These are phyloP conservation scores for Cladobotryum mycophilum DNA, from an alignment of 2,329 filamentous ascomycete genomes.

Conservation along the genomic window DNA sequence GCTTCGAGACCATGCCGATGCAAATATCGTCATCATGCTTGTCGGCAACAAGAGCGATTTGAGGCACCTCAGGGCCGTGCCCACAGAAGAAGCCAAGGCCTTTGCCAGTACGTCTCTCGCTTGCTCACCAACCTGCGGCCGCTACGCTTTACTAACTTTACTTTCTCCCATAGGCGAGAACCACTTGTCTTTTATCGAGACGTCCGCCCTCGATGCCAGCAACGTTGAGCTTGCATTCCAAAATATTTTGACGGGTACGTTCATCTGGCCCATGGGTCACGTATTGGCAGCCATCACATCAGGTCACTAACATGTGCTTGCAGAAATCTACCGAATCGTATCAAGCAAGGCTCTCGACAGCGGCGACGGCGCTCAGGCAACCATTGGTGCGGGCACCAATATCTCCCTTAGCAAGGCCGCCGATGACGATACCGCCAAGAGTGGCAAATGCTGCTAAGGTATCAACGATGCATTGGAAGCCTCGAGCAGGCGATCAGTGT, in stretches of 20 bases:
- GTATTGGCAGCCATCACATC: background rate
- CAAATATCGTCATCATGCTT: conserved; percentile 99
- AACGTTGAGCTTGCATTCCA: conserved; percentile 99
- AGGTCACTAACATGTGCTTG: conserved; percentile 6
- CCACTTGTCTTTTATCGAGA: conserved; percentile 98
- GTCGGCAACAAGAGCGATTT: conserved; percentile 99
- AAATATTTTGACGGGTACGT: conserved; percentile 93
- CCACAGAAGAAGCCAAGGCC: conserved; percentile 94
- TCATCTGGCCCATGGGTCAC: background rate
- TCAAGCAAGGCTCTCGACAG: conserved; percentile 95
- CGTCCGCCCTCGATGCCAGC: conserved; percentile 94
- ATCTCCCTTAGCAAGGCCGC: conserved; percentile 83
- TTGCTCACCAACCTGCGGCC: background rate
- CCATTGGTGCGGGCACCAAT: conserved; percentile 72
- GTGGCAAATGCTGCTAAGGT: conserved; percentile 72
- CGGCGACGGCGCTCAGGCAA: conserved; percentile 73
- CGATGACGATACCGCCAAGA: conserved; percentile 68
- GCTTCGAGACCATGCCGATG: conserved; percentile 93
- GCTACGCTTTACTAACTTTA: conserved; percentile 11
- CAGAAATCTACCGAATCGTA: conserved; percentile 99
- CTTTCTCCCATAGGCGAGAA: conserved; percentile 68
- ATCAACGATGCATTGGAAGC: conserved; percentile 21
- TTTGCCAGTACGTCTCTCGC: conserved; percentile 71
- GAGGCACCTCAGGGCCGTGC: conserved; percentile 92
- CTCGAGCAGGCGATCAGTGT: conserved; percentile 29